Conservation (phyloP, 1,139 yeast species). For the Sporopachydermia cereana region DNA sequence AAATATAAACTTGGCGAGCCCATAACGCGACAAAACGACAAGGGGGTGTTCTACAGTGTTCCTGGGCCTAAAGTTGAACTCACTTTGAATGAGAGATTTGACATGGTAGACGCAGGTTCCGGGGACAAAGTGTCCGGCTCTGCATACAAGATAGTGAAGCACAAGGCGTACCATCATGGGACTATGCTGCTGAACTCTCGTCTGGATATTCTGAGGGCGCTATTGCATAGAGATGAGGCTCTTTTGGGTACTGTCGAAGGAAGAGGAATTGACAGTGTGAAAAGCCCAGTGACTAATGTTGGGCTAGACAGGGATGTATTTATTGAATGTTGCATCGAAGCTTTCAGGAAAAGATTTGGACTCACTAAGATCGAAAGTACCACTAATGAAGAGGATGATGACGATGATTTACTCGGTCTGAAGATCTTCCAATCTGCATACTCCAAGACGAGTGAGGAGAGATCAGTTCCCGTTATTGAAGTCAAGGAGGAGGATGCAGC, state of each 20-base stretch:
- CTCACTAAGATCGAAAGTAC: conserved; percentile 6
- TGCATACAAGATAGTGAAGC: conserved; percentile 76
- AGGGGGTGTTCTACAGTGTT: background rate
- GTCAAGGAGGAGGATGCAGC: conserved; percentile 8
- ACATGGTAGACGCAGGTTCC: conserved; percentile 42
- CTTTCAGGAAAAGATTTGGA: conserved; percentile 26
- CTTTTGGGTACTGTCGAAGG: conserved; percentile 41
- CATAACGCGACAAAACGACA: background rate
- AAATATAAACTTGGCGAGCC: conserved; percentile 12
- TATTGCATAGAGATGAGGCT: conserved; percentile 39
- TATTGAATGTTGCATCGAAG: conserved; percentile 32
- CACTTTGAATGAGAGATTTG: conserved; percentile 63
- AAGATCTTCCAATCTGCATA: conserved; percentile 20
- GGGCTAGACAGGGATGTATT: conserved; percentile 37
- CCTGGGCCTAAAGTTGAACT: conserved; percentile 24
- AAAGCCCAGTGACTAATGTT: conserved; percentile 63
- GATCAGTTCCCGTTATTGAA: conserved; percentile 6
- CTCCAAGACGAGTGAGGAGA: conserved; percentile 8
- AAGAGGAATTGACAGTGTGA: conserved; percentile 63
- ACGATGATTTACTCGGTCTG: conserved; percentile 27
- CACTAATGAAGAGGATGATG: conserved; percentile 12
- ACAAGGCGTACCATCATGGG: conserved; percentile 89
- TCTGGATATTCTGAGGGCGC: conserved; percentile 41
- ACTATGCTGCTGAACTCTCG: conserved; percentile 77
- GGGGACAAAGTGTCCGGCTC: conserved; percentile 72